Percentiles rank a stretch among this genome's conserved stretches.
These are phyloP conservation scores for Hypoxylon sp. DNA, from an alignment of 2,329 filamentous ascomycete genomes.

Conservation along the genomic window DNA sequence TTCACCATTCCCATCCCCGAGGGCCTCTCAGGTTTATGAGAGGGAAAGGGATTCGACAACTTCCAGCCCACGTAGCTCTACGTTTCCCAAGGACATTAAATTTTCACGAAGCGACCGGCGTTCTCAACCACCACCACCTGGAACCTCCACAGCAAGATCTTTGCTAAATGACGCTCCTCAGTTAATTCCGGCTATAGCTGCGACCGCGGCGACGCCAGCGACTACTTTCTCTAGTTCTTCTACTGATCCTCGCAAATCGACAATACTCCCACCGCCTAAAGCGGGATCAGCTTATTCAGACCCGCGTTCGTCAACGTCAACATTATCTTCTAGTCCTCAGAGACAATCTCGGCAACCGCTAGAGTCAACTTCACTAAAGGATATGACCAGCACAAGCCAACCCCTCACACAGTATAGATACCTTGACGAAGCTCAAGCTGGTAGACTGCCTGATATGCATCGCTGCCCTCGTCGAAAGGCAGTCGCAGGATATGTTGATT, in stretches of 20 bases:
- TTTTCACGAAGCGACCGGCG: constrained; percentile 45
- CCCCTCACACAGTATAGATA: constrained; percentile 66
- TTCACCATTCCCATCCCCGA: constrained; percentile 50
- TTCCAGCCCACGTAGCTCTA: constrained; percentile 51
- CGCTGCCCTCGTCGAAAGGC: constrained; percentile 78
- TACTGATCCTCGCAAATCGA: constrained; percentile 36
- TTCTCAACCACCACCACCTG: constrained; percentile 45
- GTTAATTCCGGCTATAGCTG: constrained; percentile 43
- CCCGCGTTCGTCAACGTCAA: constrained; percentile 44
- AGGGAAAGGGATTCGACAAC: constrained; percentile 43
- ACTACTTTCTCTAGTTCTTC: constrained; percentile 27
- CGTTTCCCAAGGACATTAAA: constrained; percentile 51
- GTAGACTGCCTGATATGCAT: constrained; percentile 67
- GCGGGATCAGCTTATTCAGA: constrained; percentile 33
- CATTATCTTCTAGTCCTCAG: constrained; percentile 45
- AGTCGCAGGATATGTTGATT: constrained; percentile 78
- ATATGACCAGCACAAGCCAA: constrained; percentile 37
- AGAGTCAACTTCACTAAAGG: constrained; percentile 59
- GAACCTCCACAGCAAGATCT: constrained; percentile 49
- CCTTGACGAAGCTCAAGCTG: constrained; percentile 66
- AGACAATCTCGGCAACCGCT: constrained; percentile 63
- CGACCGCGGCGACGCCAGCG: constrained; percentile 31
- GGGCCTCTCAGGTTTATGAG: constrained; percentile 49
- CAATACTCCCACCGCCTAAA: constrained; percentile 40
- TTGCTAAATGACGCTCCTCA: constrained; percentile 36